Evolutionary conservation across 306 rosid genomes (phyloP), one percentile per base, ranked within the genome.

Genomic region (Crataegus laevigata): DNA sequence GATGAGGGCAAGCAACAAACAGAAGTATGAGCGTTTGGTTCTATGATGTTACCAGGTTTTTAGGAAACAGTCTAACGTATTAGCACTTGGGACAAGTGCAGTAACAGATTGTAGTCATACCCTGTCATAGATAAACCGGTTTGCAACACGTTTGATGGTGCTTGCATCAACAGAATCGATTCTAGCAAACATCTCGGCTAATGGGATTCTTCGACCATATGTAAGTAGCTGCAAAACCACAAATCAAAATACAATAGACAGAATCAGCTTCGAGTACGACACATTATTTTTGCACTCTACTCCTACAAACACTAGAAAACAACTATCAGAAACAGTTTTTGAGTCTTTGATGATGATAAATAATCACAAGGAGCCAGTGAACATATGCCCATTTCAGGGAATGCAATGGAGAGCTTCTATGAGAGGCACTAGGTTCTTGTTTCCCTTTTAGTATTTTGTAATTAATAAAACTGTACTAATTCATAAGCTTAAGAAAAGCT

Each of bases 201-300:
- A 90, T 5, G 99, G 96, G 59, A 94, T 91, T 89, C 99, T 94
- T 62, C 99, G 87, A 50, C 97, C 96, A 6, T 92, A 94, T 34
- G 96, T 94, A 66, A 94, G 96, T 68, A 92, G 79, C 96, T 91
- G 87, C 82, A 84, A 34, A 30, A 42, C 47, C 58, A 62, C 32
- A 62, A 64, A 66, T 51, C 30, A 58, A 14, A 40, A 40, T 40
- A 6, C 45, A 64, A 29, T 19, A 28, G 19, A 50, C 64, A 24
- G 28, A 52, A 47, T 18, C 25, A 51, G 71, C 54, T 32, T 64
- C 50, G 54, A n/a, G 69, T 32, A 65, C 8, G 36, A 21, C 30
- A 62, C 14, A 29, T 3, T 32, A 34, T 21, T 10, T 18, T 65
- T 60, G 36, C 13, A 26, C 9, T 12, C 10, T 14, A 2, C 40